A percentile compares a stretch with the other conserved stretches of the same genome.
Evolutionary conservation across 1,284 basidiomycete genomes (phyloP).

Genomic region (Filobasidium uniguttulatum): DNA sequence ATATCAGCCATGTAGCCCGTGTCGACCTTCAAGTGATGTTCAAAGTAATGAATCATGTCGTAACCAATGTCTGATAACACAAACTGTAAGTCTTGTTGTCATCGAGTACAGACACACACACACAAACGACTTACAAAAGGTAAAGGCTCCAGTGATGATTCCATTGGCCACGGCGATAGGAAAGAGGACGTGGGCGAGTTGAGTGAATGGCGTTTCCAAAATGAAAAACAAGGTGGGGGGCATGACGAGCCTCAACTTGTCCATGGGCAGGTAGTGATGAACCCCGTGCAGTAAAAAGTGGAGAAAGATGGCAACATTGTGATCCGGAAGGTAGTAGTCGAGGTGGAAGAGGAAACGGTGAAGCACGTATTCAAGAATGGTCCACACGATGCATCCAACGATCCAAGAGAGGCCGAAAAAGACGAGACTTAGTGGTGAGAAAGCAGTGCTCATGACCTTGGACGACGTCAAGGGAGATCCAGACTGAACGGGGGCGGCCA

Average conservation of each 20-base stretch:
- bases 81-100: not conserved
- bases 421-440: constrained; percentile 20
- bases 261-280: constrained; percentile 97
- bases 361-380: constrained; percentile 82
- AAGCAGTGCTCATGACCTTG: constrained; percentile 16
- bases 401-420: constrained; percentile 51
- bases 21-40: constrained; percentile 82
- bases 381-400: constrained; percentile 81
- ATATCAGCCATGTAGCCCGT: constrained; percentile 64
- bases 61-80: constrained; percentile 57
- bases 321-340: constrained; percentile 78
- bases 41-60: constrained; percentile 82
- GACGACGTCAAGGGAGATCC: constrained; percentile 9
- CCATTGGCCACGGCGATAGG: constrained; percentile 78
- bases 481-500: constrained; percentile 11
- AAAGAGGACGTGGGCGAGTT: constrained; percentile 70
- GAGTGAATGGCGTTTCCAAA: constrained; percentile 78
- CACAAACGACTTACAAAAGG: constrained; percentile 56
- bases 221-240: constrained; percentile 71
- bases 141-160: constrained; percentile 78
- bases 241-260: constrained; percentile 93
- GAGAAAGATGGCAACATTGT: constrained; percentile 60
- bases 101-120: not conserved
- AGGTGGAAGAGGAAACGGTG: constrained; percentile 98
- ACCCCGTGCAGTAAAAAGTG: constrained; percentile 94